Conservation (phyloP, 176 grass and related monocot species). For the Aechmea fasciata region DNA sequence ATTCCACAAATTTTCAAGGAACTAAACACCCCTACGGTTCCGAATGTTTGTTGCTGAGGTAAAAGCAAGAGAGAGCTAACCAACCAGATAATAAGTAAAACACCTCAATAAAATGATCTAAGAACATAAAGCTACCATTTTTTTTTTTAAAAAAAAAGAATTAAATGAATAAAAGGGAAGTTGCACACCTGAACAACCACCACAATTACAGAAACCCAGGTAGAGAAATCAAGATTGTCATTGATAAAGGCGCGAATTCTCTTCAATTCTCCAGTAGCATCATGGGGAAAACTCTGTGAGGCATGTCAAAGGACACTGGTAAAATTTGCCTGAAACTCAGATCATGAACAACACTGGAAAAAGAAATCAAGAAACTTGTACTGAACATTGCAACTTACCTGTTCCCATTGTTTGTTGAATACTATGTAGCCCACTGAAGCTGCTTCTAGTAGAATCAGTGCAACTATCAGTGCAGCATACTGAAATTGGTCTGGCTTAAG, state of each 20-base stretch:
- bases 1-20: too few species aligned
- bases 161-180: background rate
- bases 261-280: constrained; percentile 9
- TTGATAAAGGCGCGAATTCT: background rate
- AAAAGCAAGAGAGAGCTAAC: too few species aligned
- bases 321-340: background rate
- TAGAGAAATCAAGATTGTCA: background rate
- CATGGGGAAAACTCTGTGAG: constrained; percentile 1
- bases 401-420: constrained; percentile 10
- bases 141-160: too few species aligned
- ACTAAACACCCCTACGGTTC: too few species aligned
- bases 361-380: background rate
- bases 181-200: constrained; percentile 2
- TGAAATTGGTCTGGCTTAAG: background rate
- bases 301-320: background rate
- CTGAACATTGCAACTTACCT: background rate
- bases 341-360: background rate
- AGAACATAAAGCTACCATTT: too few species aligned
- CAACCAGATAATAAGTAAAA: too few species aligned
- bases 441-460: constrained; percentile 7
- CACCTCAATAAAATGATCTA: too few species aligned
- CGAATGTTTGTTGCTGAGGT: too few species aligned
- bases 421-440: constrained; percentile 2
- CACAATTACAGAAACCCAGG: background rate
- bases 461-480: constrained; percentile 3